Conservation (phyloP, 208 protist species). For the Kentomonas sorsogonicus region DNA sequence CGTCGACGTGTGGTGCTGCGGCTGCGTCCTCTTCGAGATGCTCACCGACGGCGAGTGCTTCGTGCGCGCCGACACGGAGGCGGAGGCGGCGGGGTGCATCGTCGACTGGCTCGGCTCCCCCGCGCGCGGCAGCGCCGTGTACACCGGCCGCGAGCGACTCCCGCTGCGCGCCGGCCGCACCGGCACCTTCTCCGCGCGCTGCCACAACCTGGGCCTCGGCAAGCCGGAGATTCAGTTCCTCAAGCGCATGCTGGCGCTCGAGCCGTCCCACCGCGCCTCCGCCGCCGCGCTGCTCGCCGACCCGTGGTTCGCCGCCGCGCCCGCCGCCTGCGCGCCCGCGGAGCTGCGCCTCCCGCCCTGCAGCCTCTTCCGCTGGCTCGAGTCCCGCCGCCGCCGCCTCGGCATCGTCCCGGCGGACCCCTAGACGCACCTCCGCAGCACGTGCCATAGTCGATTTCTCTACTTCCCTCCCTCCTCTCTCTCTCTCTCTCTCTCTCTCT, state of each 20-base stretch:
- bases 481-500: too few species aligned
- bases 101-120: slow-evolving; percentile 79
- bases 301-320: slow-evolving; percentile 62
- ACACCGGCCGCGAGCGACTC: slow-evolving; percentile 27
- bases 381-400: slow-evolving; percentile 23
- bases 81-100: slow-evolving; percentile 52
- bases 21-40: slow-evolving; percentile 98
- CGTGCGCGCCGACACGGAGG: slow-evolving; percentile 42
- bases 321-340: slow-evolving; percentile 41
- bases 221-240: slow-evolving; percentile 46
- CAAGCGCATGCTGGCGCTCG: slow-evolving; percentile 63
- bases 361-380: slow-evolving; percentile 71
- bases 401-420: too few species aligned
- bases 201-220: slow-evolving; percentile 31
- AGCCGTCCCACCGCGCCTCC: slow-evolving; percentile 52
- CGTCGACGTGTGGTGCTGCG: slow-evolving; percentile 94
- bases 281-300: slow-evolving; percentile 54
- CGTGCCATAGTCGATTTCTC: too few species aligned
- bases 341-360: slow-evolving; percentile 50
- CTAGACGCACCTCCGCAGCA: too few species aligned
- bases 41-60: slow-evolving; percentile 95
- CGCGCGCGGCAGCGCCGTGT: slow-evolving; percentile 28
- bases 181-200: slow-evolving; percentile 51
- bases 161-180: slow-evolving; percentile 22
- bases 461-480: too few species aligned